Evolutionary conservation across 331 rosid genomes (phyloP).

Genomic region (Pyrus hybrid): DNA sequence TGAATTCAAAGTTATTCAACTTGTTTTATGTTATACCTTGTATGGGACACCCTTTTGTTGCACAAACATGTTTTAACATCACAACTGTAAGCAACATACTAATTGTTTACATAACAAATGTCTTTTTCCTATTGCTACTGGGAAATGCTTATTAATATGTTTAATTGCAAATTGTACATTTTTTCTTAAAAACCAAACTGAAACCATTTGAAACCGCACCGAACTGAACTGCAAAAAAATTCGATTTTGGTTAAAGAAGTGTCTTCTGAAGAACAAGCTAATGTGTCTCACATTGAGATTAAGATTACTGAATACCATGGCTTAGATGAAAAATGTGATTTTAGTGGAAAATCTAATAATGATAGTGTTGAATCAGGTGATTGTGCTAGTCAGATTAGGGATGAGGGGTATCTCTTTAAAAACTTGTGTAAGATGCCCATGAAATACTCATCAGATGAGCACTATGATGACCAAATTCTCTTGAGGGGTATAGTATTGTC

Average conservation of each 20-base stretch:
- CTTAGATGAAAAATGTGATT: constrained; percentile 24
- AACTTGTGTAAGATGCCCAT: constrained; percentile 88
- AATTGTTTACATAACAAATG: no score
- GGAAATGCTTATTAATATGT: no score
- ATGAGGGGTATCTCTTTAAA: constrained; percentile 82
- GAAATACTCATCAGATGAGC: constrained; percentile 84
- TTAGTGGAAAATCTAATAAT: constrained; percentile 17
- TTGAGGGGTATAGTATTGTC: constrained; percentile 88
- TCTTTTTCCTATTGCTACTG: no score
- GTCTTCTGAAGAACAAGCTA: constrained; percentile 25
- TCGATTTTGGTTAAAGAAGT: constrained; percentile 26
- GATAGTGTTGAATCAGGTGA: constrained; percentile 30
- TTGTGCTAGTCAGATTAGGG: constrained; percentile 69
- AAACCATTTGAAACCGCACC: no score
- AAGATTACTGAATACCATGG: constrained; percentile 18
- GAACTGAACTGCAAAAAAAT: no score
- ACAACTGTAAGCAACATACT: no score
- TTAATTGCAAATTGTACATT: no score
- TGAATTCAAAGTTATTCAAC: no score
- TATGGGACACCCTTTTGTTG: no score
- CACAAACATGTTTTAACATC: no score
- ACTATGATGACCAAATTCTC: constrained; percentile 86
- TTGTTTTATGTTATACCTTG: no score
- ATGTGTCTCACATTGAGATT: constrained; percentile 25
- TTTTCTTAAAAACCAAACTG: no score